Percentiles rank a stretch among this genome's conserved stretches.
phyloP scores from a whole-genome alignment of 148 eudicot species.

The Salicornia ramosissima region DNA sequence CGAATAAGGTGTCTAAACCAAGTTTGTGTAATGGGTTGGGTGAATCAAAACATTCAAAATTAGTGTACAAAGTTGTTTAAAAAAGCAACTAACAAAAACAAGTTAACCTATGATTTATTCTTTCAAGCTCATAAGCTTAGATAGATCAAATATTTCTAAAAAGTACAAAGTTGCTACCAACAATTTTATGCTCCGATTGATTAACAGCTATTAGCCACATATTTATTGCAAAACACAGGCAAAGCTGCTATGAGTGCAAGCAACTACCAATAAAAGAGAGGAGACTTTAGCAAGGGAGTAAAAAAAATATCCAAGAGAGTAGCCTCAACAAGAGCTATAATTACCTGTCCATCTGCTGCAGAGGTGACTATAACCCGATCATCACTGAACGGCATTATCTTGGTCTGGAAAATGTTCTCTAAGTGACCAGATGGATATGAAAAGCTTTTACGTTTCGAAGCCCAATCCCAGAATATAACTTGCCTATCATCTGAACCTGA shows the following conservation, averaged over 20 bases:
- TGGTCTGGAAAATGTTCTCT: constrained; percentile 66
- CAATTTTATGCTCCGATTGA: no score
- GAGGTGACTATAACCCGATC: constrained; percentile 59
- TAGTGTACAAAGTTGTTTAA: no score
- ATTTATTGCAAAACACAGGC: not conserved
- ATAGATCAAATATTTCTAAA: no score
- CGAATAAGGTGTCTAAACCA: no score
- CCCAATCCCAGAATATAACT: constrained; percentile 75
- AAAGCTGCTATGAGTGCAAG: not conserved
- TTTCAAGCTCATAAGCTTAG: no score
- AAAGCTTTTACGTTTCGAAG: constrained; percentile 31
- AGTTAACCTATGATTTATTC: no score
- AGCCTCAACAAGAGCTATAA: constrained; percentile 1
- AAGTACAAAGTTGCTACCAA: no score
- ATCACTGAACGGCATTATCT: constrained; percentile 69
- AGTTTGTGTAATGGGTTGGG: no score
- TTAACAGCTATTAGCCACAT: not conserved
- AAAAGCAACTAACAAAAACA: no score
- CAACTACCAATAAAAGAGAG: not conserved
- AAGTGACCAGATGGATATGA: constrained; percentile 70
- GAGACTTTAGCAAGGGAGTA: not conserved
- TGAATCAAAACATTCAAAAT: no score
- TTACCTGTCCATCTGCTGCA: constrained; percentile 83
- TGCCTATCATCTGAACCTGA: constrained; percentile 81
- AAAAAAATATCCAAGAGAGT: not conserved